Conservation (phyloP, 768 basidiomycete genomes). For the Saitozyma sp. region DNA sequence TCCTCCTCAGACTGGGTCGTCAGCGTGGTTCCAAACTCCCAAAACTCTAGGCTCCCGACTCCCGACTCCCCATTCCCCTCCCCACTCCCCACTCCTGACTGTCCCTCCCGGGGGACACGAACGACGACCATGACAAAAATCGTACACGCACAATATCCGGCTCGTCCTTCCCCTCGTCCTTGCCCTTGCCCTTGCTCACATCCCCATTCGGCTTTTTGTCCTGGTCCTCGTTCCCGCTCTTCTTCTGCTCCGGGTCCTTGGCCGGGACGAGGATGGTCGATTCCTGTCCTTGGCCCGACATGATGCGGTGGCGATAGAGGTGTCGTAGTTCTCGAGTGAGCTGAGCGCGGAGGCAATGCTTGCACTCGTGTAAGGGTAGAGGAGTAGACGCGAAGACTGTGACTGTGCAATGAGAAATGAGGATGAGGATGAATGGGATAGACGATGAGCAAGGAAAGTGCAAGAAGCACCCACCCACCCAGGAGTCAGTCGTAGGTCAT, state of each 20-base stretch:
- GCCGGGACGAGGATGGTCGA: slow-evolving; percentile 47
- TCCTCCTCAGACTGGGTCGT: slow-evolving; percentile 84
- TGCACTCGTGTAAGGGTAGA: no score
- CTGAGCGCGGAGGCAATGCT: no score
- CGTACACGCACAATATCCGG: slow-evolving; percentile 65
- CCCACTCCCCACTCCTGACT: background rate
- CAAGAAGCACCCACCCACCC: no score
- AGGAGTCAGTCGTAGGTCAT: no score
- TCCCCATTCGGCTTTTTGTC: slow-evolving; percentile 18
- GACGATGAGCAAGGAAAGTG: no score
- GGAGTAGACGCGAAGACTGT: no score
- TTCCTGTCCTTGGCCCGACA: slow-evolving; percentile 12
- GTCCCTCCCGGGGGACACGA: background rate
- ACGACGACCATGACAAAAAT: slow-evolving; percentile 47
- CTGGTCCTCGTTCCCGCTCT: slow-evolving; percentile 51
- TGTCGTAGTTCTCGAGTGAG: no score
- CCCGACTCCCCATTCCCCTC: no score
- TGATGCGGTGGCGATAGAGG: no score
- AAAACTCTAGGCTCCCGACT: background rate
- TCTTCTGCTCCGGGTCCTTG: slow-evolving; percentile 60
- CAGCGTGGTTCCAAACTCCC: no score
- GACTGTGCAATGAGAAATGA: no score
- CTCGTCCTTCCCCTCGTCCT: slow-evolving; percentile 40
- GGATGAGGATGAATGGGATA: no score
- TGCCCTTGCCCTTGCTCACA: slow-evolving; percentile 52